Evolutionary conservation across 1,284 basidiomycete species (phyloP), one percentile per base, ranked within the genome.

Genomic region (Melampsora abietis-canadensis): DNA sequence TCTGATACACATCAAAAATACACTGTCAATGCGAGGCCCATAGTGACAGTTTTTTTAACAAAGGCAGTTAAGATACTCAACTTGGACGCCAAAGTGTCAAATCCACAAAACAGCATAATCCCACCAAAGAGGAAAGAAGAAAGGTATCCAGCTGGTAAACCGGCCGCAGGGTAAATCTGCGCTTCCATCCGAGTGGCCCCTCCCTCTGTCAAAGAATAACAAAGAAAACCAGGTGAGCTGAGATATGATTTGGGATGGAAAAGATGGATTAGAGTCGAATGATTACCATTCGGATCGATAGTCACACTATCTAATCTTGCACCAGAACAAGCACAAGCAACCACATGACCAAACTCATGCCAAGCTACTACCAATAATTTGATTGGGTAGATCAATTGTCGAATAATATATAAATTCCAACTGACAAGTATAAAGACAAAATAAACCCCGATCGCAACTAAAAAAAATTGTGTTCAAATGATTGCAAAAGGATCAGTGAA

Each of bases 31-130:
- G 12, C 40, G 59, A 57, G 8, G 2, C 24, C 21, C 27, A 68
- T 24, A 21, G 46, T n/a, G 14, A 4, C 4, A 30, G 3, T 34
- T 8, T 34, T 34, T 54, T 31, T n/a, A 27, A 54, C 27, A 47
- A 14, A 19, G 24, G 12, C 1, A 14, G 15, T 21, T n/a, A 44
- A 54, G 31, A 17, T 14, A 44, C 59, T 69, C 54, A 80, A 77
- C 63, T 80, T 80, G 59, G 77, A 78, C 34, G 79, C 79, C n/a
- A 79, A 70, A 14, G 77, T 80, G 59, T 80, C 76, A 76, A 80
- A 80, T 5, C 80, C 80, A 65, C 78, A 79, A 31, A 80, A 78
- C 0, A 78, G 78, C 17, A 80, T 37, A 8, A 78, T 19, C 0
- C 78, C 79, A 37, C 80, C 80, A 4, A 77, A 46, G n/a, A 80